Conservation (phyloP, 441 rosid genomes). For the Metrosideros polymorpha region DNA sequence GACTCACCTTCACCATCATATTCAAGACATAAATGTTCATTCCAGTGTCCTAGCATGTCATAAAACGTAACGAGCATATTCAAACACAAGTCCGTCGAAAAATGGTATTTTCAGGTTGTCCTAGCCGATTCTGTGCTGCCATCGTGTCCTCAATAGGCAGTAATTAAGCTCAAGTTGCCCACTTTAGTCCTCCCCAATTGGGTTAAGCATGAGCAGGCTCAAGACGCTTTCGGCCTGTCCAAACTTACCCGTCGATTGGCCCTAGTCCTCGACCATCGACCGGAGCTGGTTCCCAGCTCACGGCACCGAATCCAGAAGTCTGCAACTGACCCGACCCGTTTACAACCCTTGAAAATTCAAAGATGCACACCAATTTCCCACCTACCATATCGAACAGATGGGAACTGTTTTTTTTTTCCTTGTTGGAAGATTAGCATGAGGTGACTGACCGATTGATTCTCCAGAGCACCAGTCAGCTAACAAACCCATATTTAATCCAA, state of each 20-base stretch:
- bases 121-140: not conserved
- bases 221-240: not conserved
- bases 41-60: not conserved
- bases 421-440: not conserved
- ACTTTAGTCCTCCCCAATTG: not conserved
- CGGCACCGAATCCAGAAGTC: not conserved
- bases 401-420: not conserved
- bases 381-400: not conserved
- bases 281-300: not conserved
- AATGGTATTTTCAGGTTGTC: not conserved
- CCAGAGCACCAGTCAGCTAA: not conserved
- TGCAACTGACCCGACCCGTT: not conserved
- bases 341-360: not conserved
- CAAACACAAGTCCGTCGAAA: not conserved
- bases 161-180: not conserved
- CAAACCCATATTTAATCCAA: not conserved
- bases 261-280: not conserved
- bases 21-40: not conserved
- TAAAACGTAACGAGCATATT: not conserved
- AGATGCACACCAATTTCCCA: not conserved
- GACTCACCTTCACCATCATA: not conserved
- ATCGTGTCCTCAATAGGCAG: too few species aligned
- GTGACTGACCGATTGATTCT: not conserved
- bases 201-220: not conserved
- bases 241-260: not conserved